Percentiles rank a stretch among this genome's conserved stretches.
phyloP scores from a whole-genome alignment of 345 rosid genomes.

The Populus tremula region DNA sequence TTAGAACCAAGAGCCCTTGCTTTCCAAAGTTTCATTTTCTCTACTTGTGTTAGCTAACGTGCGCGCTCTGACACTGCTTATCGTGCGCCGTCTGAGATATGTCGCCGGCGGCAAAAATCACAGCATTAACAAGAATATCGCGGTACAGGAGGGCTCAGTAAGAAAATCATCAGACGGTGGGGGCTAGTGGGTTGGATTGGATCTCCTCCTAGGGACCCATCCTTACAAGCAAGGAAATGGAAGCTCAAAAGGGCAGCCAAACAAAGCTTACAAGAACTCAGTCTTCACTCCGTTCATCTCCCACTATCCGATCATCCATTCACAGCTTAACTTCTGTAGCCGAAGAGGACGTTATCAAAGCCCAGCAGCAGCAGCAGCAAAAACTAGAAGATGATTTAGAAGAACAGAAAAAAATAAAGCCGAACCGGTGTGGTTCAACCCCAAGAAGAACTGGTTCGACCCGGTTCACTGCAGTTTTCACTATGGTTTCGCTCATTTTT shows the following conservation, averaged over 20 bases:
- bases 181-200: not conserved
- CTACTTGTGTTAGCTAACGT: conserved; percentile 21
- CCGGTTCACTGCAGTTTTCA: conserved; percentile 53
- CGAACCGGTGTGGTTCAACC: conserved; percentile 41
- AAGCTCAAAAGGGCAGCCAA: conserved; percentile 55
- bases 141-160: conserved; percentile 43
- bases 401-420: conserved; percentile 35
- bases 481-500: conserved; percentile 54
- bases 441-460: conserved; percentile 41
- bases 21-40: not conserved
- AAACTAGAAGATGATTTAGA: conserved; percentile 14
- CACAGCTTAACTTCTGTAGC: conserved; percentile 71
- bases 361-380: conserved; percentile 14
- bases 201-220: conserved; percentile 9
- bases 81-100: conserved; percentile 39
- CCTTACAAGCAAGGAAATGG: conserved; percentile 38
- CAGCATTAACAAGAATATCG: conserved; percentile 43
- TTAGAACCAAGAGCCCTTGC: not conserved
- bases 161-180: conserved; percentile 17
- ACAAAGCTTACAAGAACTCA: conserved; percentile 70
- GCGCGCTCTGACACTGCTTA: conserved; percentile 35
- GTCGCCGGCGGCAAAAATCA: conserved; percentile 38
- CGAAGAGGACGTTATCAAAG: conserved; percentile 47
- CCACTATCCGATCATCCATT: conserved; percentile 80
- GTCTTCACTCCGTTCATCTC: conserved; percentile 80